Conservation (phyloP, 2,329 filamentous ascomycete genomes). For the Teratosphaeria viscida region DNA sequence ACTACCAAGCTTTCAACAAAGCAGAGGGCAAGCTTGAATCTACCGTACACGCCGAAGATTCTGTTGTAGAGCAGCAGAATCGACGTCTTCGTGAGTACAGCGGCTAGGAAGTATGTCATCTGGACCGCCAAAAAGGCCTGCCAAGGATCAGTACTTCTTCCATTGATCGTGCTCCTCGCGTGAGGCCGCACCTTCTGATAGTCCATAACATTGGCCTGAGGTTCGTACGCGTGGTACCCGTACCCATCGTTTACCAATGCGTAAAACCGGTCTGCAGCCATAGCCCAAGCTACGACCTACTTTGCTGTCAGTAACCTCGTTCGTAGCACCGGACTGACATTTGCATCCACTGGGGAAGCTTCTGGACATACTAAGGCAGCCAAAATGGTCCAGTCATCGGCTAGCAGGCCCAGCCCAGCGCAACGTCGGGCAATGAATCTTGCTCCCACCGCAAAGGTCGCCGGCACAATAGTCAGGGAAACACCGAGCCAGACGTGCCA, state of each 20-base stretch:
- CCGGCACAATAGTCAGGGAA: background rate
- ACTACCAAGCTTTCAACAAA: constrained; percentile 31
- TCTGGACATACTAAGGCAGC: background rate
- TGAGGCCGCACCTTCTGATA: background rate
- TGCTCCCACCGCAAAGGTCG: background rate
- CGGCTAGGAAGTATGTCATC: constrained; percentile 9
- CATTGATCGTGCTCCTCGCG: background rate
- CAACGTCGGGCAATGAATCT: background rate
- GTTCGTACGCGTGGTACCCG: background rate
- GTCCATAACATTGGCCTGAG: background rate
- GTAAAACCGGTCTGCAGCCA: background rate
- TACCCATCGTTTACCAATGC: background rate
- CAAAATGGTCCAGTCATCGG: background rate
- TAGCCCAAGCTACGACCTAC: background rate
- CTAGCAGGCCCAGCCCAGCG: background rate
- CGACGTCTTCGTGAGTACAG: constrained; percentile 35
- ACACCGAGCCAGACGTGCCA: background rate
- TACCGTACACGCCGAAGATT: constrained; percentile 30
- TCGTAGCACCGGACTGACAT: background rate
- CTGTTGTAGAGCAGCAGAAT: constrained; percentile 40
- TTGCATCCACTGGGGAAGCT: background rate
- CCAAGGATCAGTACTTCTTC: background rate
- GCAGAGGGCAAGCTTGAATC: constrained; percentile 27
- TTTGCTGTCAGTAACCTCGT: background rate
- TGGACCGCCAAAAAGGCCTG: background rate